Evolutionary conservation across 495 filamentous ascomycete genomes (phyloP).

Genomic region (Penicillium odoratum): DNA sequence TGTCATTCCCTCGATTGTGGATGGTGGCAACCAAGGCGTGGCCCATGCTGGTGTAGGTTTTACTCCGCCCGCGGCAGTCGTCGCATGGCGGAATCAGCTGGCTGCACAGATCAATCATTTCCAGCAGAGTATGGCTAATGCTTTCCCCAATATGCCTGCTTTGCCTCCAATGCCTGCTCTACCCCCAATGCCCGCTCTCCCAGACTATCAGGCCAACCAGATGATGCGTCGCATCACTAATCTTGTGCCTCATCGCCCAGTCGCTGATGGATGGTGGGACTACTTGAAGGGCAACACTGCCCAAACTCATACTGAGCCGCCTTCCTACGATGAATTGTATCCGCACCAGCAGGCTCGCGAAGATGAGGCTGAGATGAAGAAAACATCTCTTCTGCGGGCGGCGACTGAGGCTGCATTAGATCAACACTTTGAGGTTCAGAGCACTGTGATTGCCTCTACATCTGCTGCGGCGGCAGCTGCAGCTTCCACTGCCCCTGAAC

Average conservation of each 20-base stretch:
- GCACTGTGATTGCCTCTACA: constrained; percentile 30
- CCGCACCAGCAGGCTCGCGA: constrained; percentile 51
- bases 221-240: constrained; percentile 74
- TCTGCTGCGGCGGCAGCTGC: constrained; percentile 15
- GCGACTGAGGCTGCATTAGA: constrained; percentile 66
- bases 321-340: constrained; percentile 81
- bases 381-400: constrained; percentile 58
- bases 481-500: constrained; percentile 37
- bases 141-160: constrained; percentile 66
- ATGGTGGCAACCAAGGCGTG: constrained; percentile 28
- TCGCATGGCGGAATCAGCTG: constrained; percentile 75
- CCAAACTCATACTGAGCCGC: constrained; percentile 53
- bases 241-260: constrained; percentile 62
- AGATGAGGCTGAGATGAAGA: constrained; percentile 58
- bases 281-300: constrained; percentile 53
- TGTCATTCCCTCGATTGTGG: constrained; percentile 18
- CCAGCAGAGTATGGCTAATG: constrained; percentile 69
- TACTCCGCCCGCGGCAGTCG: constrained; percentile 61
- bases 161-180: constrained; percentile 60
- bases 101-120: constrained; percentile 76
- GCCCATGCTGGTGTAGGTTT: constrained; percentile 37
- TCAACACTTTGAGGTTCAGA: constrained; percentile 61
- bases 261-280: constrained; percentile 68
- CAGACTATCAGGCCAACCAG: constrained; percentile 71
- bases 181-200: constrained; percentile 57